phyloP scores from a whole-genome alignment of 139 green algal species.

The Micromonas commoda region DNA sequence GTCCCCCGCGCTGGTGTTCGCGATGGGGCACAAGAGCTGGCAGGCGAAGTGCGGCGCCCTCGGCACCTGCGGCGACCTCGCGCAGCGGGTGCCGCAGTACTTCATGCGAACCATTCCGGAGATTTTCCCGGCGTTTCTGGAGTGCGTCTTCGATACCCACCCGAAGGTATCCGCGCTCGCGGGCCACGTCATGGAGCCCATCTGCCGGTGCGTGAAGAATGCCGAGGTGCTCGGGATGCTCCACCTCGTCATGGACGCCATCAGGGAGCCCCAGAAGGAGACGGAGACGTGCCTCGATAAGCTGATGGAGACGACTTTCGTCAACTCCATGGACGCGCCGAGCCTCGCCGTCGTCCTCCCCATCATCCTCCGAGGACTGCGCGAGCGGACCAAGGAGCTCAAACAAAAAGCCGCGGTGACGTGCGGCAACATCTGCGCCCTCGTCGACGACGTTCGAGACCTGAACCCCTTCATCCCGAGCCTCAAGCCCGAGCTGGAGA shows the following conservation, averaged over 20 bases:
- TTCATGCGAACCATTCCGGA: conserved; percentile 21
- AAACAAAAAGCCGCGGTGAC: conserved; percentile 18
- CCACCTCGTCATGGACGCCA: conserved; percentile 13
- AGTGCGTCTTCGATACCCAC: conserved; percentile 29
- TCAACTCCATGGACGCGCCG: conserved; percentile 29
- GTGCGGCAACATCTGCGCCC: conserved; percentile 27
- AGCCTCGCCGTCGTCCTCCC: conserved; percentile 24
- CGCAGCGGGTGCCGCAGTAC: background rate
- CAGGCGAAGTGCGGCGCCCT: conserved; percentile 7
- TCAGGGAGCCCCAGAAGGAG: background rate
- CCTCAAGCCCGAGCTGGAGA: conserved; percentile 21
- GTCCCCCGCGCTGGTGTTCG: background rate
- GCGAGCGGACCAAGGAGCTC: conserved; percentile 26
- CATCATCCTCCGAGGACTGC: conserved; percentile 26
- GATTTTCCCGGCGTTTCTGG: conserved; percentile 18
- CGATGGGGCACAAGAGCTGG: conserved; percentile 18
- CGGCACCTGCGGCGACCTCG: background rate
- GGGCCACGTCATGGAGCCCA: background rate
- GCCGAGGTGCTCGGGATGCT: conserved; percentile 17
- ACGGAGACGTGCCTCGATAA: conserved; percentile 27
- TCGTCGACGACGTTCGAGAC: conserved; percentile 23
- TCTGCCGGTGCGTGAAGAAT: conserved; percentile 15
- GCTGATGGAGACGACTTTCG: conserved; percentile 38
- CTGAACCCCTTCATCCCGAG: conserved; percentile 20
- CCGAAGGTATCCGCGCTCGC: conserved; percentile 1